Percentiles rank a stretch among this genome's conserved stretches.
Conservation (phyloP, 768 basidiomycete species). For the Termitomyces heimii region DNA sequence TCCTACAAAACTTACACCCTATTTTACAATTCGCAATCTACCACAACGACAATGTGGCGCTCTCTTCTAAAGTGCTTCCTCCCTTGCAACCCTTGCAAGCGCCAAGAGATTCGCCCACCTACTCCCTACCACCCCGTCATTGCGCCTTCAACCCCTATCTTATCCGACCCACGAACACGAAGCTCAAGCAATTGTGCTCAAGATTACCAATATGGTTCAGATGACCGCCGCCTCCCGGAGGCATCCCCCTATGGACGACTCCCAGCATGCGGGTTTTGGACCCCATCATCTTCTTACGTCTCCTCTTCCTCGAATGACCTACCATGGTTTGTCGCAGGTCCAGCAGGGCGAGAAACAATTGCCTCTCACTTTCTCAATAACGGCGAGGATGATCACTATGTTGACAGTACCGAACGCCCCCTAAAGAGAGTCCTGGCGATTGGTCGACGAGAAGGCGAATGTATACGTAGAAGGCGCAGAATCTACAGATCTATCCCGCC, state of each 20-base stretch:
- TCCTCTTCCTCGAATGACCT: not conserved
- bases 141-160: not conserved
- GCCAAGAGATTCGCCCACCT: not conserved
- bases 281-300: not conserved
- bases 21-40: not conserved
- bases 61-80: not conserved
- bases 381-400: not conserved
- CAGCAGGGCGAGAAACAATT: not conserved
- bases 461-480: not conserved
- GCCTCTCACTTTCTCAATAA: not conserved
- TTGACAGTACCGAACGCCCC: not conserved
- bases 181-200: not conserved
- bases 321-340: not conserved
- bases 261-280: not conserved
- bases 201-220: no score
- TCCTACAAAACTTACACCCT: not conserved
- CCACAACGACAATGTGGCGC: not conserved
- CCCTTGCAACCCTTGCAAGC: not conserved
- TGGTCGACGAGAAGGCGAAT: not conserved
- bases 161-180: not conserved
- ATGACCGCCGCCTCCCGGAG: not conserved
- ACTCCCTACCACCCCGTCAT: not conserved
- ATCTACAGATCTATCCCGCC: not conserved
- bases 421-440: not conserved
- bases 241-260: not conserved